Evolutionary conservation across 139 green algal species (phyloP).

Genomic region (Picochlorum sp.): DNA sequence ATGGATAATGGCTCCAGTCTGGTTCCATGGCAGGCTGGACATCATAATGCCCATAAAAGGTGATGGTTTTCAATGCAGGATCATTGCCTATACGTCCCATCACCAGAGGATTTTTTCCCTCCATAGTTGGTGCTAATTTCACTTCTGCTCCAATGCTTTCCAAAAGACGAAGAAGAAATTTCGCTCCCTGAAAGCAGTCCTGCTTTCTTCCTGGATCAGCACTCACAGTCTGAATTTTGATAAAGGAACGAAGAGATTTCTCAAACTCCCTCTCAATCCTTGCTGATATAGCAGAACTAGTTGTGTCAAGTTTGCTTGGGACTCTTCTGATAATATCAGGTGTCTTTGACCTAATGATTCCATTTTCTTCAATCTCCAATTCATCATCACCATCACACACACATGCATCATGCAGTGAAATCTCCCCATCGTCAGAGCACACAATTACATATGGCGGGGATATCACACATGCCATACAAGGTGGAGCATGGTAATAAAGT

Average conservation of each 20-base stretch:
- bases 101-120: constrained; percentile 81
- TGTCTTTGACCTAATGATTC: background rate
- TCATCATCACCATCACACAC: background rate
- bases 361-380: background rate
- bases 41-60: constrained; percentile 85
- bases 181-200: constrained; percentile 81
- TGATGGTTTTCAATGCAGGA: constrained; percentile 63
- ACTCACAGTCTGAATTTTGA: constrained; percentile 67
- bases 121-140: constrained; percentile 50
- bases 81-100: constrained; percentile 69
- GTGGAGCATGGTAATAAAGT: background rate
- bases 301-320: background rate
- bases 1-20: constrained; percentile 81
- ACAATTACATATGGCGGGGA: background rate
- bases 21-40: constrained; percentile 73
- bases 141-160: constrained; percentile 73
- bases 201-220: constrained; percentile 47
- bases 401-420: background rate
- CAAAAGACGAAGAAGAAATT: constrained; percentile 78
- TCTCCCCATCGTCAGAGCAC: background rate
- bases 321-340: background rate
- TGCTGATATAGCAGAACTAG: background rate
- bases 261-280: constrained; percentile 61
- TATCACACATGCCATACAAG: constrained; percentile 1
- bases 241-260: constrained; percentile 69